Conservation (phyloP, 129 eudicot genomes). For the Dittrichia graveolens region DNA sequence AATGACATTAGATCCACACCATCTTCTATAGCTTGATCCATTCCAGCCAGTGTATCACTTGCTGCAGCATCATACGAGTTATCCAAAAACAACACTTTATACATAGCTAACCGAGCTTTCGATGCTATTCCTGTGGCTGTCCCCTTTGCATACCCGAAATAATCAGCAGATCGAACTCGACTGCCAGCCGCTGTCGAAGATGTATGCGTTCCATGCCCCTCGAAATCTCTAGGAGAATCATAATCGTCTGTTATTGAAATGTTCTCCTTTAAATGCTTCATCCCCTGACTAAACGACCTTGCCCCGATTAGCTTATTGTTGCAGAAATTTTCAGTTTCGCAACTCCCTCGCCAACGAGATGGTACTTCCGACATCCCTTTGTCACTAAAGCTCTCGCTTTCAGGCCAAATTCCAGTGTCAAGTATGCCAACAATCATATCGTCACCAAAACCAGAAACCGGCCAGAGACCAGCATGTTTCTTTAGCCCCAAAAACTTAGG, state of each 20-base stretch:
- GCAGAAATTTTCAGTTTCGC: constrained; percentile 43
- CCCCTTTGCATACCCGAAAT: constrained; percentile 56
- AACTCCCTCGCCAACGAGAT: constrained; percentile 52
- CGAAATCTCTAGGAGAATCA: constrained; percentile 51
- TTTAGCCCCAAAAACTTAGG: constrained; percentile 46
- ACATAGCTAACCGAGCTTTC: constrained; percentile 57
- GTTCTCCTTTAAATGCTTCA: constrained; percentile 38
- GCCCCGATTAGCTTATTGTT: constrained; percentile 54
- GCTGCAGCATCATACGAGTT: constrained; percentile 44
- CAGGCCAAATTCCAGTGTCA: constrained; percentile 61
- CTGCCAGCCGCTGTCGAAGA: constrained; percentile 53
- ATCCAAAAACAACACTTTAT: constrained; percentile 48
- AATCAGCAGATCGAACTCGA: constrained; percentile 32
- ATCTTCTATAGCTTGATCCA: constrained; percentile 59
- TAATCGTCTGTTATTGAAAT: constrained; percentile 41
- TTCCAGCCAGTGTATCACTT: constrained; percentile 53
- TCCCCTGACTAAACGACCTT: constrained; percentile 46
- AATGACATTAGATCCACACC: constrained; percentile 59
- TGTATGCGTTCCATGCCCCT: constrained; percentile 59
- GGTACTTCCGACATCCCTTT: constrained; percentile 52
- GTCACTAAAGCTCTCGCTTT: constrained; percentile 51
- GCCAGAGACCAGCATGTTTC: constrained; percentile 48
- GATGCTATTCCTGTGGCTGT: constrained; percentile 57
- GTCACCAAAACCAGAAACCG: constrained; percentile 43
- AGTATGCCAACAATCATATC: constrained; percentile 53